Evolutionary conservation across 2,329 filamentous ascomycete species (phyloP).

Genomic region (Botrytis cinerea): DNA sequence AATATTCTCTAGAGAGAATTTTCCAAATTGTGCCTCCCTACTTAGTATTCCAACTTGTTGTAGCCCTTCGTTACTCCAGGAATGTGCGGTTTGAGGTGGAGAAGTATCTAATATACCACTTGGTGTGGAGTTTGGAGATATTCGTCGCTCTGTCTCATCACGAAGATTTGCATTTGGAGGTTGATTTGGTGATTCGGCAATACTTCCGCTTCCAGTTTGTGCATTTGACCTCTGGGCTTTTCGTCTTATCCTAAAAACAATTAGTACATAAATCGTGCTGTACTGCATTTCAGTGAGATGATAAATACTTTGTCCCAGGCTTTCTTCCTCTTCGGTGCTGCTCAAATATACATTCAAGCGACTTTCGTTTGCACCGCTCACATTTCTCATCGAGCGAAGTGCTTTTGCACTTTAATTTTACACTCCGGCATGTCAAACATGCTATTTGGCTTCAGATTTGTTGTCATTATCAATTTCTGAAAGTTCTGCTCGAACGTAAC

Average conservation of each 20-base stretch:
- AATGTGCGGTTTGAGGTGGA: background rate
- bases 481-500: background rate
- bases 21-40: constrained; percentile 41
- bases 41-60: constrained; percentile 44
- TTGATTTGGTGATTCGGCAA: background rate
- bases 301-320: constrained; percentile 42
- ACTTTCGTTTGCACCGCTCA: constrained; percentile 45
- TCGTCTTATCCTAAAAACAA: constrained; percentile 5
- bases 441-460: constrained; percentile 33
- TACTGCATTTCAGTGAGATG: background rate
- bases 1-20: constrained; percentile 43
- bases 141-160: background rate
- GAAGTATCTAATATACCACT: background rate
- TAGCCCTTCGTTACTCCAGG: constrained; percentile 28
- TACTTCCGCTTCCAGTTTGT: background rate
- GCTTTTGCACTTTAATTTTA: constrained; percentile 46
- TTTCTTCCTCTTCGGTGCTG: constrained; percentile 47
- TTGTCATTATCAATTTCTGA: background rate
- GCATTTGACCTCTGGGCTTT: background rate
- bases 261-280: background rate
- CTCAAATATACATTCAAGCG: constrained; percentile 44
- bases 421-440: constrained; percentile 44
- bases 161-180: background rate
- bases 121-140: background rate
- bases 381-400: constrained; percentile 38